phyloP scores from a whole-genome alignment of 257 asterid genomes.

The Solanum phureja region DNA sequence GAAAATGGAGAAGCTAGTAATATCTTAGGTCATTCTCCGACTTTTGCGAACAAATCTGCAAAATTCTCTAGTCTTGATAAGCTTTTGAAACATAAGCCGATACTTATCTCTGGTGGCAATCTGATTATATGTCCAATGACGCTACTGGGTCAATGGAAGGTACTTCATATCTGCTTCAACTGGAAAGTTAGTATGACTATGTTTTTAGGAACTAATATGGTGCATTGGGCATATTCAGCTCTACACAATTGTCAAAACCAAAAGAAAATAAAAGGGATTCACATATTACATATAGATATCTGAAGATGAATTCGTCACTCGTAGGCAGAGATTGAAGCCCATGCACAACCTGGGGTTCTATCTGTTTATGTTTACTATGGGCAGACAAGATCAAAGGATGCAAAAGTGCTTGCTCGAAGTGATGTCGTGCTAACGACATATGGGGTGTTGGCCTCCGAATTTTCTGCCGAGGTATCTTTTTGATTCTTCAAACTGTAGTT shows the following conservation, averaged over 20 bases:
- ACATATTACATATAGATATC: not conserved
- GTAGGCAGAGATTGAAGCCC: slow-evolving; percentile 89
- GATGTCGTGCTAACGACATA: slow-evolving; percentile 86
- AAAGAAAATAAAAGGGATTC: not conserved
- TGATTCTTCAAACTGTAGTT: not conserved
- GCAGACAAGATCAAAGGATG: slow-evolving; percentile 80
- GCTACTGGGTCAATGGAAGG: slow-evolving; percentile 98
- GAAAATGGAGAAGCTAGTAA: slow-evolving; percentile 31
- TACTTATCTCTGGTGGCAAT: slow-evolving; percentile 65
- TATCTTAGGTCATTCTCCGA: slow-evolving; percentile 37
- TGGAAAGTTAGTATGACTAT: not conserved
- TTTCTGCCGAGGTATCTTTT: slow-evolving; percentile 61
- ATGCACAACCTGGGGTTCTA: slow-evolving; percentile 65
- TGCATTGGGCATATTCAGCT: not conserved
- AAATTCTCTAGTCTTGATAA: slow-evolving; percentile 57
- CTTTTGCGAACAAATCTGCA: slow-evolving; percentile 32
- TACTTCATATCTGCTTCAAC: slow-evolving; percentile 11
- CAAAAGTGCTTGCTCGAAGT: slow-evolving; percentile 60
- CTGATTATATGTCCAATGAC: slow-evolving; percentile 96
- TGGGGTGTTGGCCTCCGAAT: slow-evolving; percentile 91
- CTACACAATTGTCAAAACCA: not conserved
- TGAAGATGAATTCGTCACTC: slow-evolving; percentile 15
- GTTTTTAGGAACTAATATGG: slow-evolving; percentile 5
- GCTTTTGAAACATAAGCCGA: slow-evolving; percentile 42
- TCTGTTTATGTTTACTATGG: slow-evolving; percentile 88